Conservation (phyloP, 164 flowering plant species). For the Vitis rotundifolia region DNA sequence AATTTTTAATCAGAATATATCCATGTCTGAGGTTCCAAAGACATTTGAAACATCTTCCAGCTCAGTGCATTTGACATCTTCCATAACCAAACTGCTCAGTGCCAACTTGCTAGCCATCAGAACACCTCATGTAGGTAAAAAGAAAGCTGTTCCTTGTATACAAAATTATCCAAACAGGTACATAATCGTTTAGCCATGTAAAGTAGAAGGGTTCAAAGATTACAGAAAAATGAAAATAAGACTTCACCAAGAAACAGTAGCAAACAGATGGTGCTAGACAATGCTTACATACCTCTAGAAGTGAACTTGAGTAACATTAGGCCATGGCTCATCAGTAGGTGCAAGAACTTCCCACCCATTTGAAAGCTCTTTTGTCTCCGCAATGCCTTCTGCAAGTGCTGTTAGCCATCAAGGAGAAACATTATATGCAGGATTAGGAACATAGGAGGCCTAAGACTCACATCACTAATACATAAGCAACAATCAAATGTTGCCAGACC, state of each 20-base stretch:
- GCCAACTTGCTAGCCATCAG: no score
- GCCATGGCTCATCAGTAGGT: conserved; percentile 36
- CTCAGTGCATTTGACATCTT: no score
- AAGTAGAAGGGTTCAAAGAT: background rate
- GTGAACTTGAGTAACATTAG: conserved; percentile 34
- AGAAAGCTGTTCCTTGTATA: no score
- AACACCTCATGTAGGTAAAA: no score
- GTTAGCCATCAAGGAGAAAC: background rate
- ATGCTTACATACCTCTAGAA: conserved; percentile 39
- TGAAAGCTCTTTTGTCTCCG: conserved; percentile 51
- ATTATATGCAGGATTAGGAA: background rate
- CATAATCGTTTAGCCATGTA: no score
- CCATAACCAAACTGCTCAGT: no score
- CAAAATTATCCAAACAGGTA: no score
- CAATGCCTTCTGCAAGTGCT: conserved; percentile 47
- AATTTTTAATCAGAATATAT: no score
- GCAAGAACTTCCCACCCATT: conserved; percentile 44
- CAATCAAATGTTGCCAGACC: no score
- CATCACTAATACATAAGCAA: background rate
- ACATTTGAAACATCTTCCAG: no score
- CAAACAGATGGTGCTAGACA: background rate
- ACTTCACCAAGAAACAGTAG: background rate
- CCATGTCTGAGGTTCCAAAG: no score
- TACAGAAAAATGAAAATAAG: background rate
- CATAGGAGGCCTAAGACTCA: background rate